Evolutionary conservation across 148 eudicot species (phyloP).

Genomic region (Arctostaphylos glauca): DNA sequence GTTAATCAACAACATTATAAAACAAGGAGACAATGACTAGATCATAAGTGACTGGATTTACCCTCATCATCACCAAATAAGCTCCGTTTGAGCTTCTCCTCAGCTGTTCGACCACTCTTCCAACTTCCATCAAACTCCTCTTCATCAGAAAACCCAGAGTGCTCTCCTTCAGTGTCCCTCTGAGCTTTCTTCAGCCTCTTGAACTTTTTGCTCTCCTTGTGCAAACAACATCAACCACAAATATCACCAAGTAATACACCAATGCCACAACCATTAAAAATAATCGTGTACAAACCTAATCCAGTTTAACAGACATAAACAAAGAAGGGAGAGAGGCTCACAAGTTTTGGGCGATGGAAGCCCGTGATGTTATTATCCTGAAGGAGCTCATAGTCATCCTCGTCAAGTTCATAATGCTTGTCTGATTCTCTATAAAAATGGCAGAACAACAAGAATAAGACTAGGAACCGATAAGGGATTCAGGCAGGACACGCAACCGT

Average conservation of each 20-base stretch:
- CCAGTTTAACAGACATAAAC: neutral
- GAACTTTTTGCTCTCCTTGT: slow-evolving; percentile 71
- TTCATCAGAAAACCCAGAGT: slow-evolving; percentile 68
- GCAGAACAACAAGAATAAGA: neutral
- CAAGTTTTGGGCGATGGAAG: slow-evolving; percentile 53
- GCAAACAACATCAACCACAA: slow-evolving; percentile 12
- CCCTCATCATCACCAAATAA: slow-evolving; percentile 83
- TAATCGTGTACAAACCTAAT: neutral
- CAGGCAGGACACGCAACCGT: neutral
- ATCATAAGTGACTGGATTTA: slow-evolving; percentile 18
- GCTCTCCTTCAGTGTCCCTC: slow-evolving; percentile 54
- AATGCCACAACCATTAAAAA: neutral
- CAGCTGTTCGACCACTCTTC: slow-evolving; percentile 54
- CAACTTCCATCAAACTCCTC: slow-evolving; percentile 60
- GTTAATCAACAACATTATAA: neutral
- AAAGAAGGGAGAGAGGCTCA: slow-evolving; percentile 19
- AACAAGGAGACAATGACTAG: neutral
- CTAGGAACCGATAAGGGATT: neutral
- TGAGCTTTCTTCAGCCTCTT: slow-evolving; percentile 86
- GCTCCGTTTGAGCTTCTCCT: slow-evolving; percentile 59
- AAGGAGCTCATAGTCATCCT: slow-evolving; percentile 86
- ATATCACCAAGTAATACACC: neutral
- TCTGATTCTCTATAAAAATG: slow-evolving; percentile 55
- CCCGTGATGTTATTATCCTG: slow-evolving; percentile 65
- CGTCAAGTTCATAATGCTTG: slow-evolving; percentile 67